Evolutionary conservation across 805 yeast species (phyloP), one percentile per base, ranked within the genome.

Genomic region (Spathaspora hagerdaliae): DNA sequence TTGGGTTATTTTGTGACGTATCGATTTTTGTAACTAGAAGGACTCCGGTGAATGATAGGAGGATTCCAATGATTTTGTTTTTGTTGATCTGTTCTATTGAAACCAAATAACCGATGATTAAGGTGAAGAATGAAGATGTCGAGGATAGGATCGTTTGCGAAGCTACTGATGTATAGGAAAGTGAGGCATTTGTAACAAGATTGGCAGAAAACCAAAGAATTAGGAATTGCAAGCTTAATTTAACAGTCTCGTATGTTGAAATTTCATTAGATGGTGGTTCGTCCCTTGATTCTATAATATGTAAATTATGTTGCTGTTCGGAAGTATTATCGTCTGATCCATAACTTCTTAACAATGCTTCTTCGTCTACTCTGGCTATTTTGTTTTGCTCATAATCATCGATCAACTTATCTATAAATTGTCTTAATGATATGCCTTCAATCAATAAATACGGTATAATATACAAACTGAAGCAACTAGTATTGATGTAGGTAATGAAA

Each of bases 91-190:
- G 65, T 63, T 92, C 98, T 1, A 90, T 79, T 29, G 82, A 71
- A 47, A 82, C 82, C 26, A 86, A 51, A 44, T 83, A 79, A 1
- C 98, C 98, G 7, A 92, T 76, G 1, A 91, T 54, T 35, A 94
- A 74, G 0, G 99, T 94, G 78, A 94, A 94, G 60, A 94, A 90
- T 7, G 96, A 87, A 5, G 96, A 85, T 0, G 98, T 91, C 33
- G 97, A 86, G 13, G 96, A 86, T 35, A 94, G 67, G 24, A 94
- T 92, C 2, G 98, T 94, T 57, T 95, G 97, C 11, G 94, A 85
- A 2, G 96, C 95, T 15, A 94, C 99, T 10, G 91, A 83, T 0
- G 99, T 94, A 63, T 85, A 94, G 24, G 85, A 77, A 43, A 94
- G 71, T 15, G 96, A 83, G 0, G 96, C 88, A 64, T 94, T 94